phyloP scores from a whole-genome alignment of 176 grass and related monocot species.

The Poa annua region DNA sequence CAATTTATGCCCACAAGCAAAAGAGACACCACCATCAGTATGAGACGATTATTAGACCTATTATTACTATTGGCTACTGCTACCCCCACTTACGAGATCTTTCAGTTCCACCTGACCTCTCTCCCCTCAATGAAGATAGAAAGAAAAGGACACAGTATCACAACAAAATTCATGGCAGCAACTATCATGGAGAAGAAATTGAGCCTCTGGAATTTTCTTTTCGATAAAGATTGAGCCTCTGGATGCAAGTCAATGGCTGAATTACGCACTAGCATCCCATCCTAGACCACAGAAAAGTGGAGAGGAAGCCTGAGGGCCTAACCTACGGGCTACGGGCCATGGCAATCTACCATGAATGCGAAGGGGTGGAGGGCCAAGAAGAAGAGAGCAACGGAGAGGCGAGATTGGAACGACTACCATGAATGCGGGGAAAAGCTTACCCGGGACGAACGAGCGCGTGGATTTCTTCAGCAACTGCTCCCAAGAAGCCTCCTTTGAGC shows the following conservation, averaged over 20 bases:
- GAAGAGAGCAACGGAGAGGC: too few relatives aligned
- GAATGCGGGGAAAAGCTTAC: constrained; percentile 14
- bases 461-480: background rate
- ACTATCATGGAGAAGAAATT: background rate
- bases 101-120: constrained; percentile 24
- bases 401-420: background rate
- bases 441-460: background rate
- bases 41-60: constrained; percentile 20
- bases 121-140: background rate
- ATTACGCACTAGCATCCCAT: background rate
- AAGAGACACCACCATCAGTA: constrained; percentile 42
- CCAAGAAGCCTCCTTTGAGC: background rate
- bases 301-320: background rate
- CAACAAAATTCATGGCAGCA: background rate
- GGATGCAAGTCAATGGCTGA: constrained; percentile 26
- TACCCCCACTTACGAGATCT: background rate
- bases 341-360: background rate
- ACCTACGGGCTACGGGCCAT: background rate
- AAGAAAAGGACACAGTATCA: background rate
- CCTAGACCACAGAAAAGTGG: constrained; percentile 12
- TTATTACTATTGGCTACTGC: background rate
- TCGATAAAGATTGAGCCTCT: too few relatives aligned
- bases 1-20: constrained; percentile 36
- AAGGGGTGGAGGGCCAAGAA: background rate
- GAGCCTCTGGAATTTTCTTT: background rate